Evolutionary conservation across 345 rosid genomes (phyloP), one percentile per base, ranked within the genome.

Genomic region (Brassica juncea): DNA sequence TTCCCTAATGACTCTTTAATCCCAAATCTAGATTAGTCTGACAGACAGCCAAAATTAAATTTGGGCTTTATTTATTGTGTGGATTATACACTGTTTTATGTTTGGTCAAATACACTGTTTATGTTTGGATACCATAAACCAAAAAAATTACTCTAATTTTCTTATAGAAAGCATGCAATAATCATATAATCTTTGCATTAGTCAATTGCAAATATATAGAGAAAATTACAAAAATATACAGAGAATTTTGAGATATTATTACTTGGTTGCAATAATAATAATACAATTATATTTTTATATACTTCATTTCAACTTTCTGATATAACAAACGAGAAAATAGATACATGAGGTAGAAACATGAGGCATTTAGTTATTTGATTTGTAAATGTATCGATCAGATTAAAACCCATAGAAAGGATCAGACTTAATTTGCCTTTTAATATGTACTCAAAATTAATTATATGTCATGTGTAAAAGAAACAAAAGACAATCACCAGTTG

Each of bases 401-500:
- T 28, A 14, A 28, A 28, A 73, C 35, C 19, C 2, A 61, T 10
- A 1, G 15, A 32, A 35, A 27, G 23, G 44, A 35, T 57, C 7
- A 6, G 35, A 6, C 27, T 34, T 55, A 8, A 52, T 74, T 8
- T 49, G 25, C 8, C 28, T 10, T 42, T 30, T 30, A 9, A 52
- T 15, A 64, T 3, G 71, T 55, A 74, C 55, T 52, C 5, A 54
- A 59, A 21, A 12, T 19, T 25, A 76, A 39, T 42, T 16, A 6
- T 58, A 27, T 60, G 68, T 16, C 68, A 30, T 44, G 58, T 27
- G 37, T 4, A 28, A 71, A 71, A 64, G 60, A 71, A 78, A 78
- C 72, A 78, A 71, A 71, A 3, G 77, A 78, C 8, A 39, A 57
- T 65, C 19, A 31, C 30, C 62, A 78, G 73, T 57, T 72, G 67